These are phyloP conservation scores for Grigorovia yakushimaensis DNA, from an alignment of 805 yeast genomes.

Conservation along the genomic window DNA sequence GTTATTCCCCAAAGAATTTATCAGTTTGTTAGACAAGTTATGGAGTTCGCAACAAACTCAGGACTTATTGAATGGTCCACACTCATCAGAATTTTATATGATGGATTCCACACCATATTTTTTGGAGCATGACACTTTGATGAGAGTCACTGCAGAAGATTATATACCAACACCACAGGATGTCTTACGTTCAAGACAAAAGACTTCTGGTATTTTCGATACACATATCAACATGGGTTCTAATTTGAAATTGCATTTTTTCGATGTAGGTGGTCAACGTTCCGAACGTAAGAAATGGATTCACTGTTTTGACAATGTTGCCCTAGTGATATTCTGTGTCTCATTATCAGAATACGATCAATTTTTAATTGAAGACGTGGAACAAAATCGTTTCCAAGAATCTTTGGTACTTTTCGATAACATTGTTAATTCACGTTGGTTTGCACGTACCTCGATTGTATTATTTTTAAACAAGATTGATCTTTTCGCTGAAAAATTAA, in stretches of 20 bases:
- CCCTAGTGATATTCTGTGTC: constrained; percentile 82
- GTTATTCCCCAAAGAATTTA: constrained; percentile 38
- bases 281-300: constrained; percentile 96
- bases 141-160: constrained; percentile 38
- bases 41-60: constrained; percentile 52
- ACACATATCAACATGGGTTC: constrained; percentile 68
- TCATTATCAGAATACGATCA: constrained; percentile 90
- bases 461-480: constrained; percentile 85
- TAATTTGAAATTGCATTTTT: constrained; percentile 46
- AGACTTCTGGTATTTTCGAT: constrained; percentile 88
- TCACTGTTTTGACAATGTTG: constrained; percentile 89
- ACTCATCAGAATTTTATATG: constrained; percentile 64
- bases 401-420: constrained; percentile 79
- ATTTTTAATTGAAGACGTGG: constrained; percentile 62
- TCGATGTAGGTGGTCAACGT: constrained; percentile 93
- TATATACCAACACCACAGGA: constrained; percentile 72
- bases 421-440: constrained; percentile 89
- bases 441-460: constrained; percentile 75
- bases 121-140: constrained; percentile 43
- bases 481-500: constrained; percentile 76
- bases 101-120: constrained; percentile 82
- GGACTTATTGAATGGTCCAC: constrained; percentile 41
- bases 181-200: constrained; percentile 77
- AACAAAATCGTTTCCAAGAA: constrained; percentile 72
- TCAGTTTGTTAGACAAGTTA: constrained; percentile 39